A percentile compares a stretch with the other conserved stretches of the same genome.
phyloP scores from a whole-genome alignment of 805 yeast species.

The Lipomyces yamanashiensis region DNA sequence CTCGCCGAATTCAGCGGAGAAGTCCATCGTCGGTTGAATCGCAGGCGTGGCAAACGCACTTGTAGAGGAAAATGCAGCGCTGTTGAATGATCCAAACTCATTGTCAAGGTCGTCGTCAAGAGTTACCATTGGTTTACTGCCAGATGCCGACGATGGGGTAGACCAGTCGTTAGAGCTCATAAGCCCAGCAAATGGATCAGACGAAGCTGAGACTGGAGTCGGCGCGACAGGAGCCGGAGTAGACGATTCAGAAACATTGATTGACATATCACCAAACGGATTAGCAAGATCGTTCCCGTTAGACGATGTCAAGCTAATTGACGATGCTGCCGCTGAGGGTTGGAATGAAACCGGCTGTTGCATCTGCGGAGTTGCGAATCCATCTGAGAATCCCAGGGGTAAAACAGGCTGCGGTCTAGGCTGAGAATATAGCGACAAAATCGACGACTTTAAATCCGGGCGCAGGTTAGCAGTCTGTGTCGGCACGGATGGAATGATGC shows the following conservation, averaged over 20 bases:
- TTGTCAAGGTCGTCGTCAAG: slow-evolving; percentile 27
- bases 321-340: slow-evolving; percentile 4
- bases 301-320: background rate
- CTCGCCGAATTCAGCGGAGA: slow-evolving; percentile 15
- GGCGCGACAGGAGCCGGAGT: slow-evolving; percentile 9
- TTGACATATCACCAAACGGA: slow-evolving; percentile 31
- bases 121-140: slow-evolving; percentile 18
- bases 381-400: slow-evolving; percentile 24
- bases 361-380: slow-evolving; percentile 17
- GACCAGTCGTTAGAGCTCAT: slow-evolving; percentile 29
- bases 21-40: slow-evolving; percentile 18
- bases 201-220: background rate
- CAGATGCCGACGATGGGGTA: slow-evolving; percentile 8
- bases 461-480: slow-evolving; percentile 48
- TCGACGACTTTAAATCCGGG: slow-evolving; percentile 90
- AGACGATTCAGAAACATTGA: slow-evolving; percentile 4
- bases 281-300: slow-evolving; percentile 20
- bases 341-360: slow-evolving; percentile 18
- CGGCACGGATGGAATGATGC: slow-evolving; percentile 26
- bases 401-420: slow-evolving; percentile 52
- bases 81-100: slow-evolving; percentile 24
- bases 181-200: slow-evolving; percentile 29
- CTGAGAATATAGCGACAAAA: slow-evolving; percentile 79
- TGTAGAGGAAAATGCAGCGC: slow-evolving; percentile 20
- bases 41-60: slow-evolving; percentile 14